Evolutionary conservation across 129 eudicot species (phyloP), one percentile per base, ranked within the genome.

Genomic region (Centella asiatica): DNA sequence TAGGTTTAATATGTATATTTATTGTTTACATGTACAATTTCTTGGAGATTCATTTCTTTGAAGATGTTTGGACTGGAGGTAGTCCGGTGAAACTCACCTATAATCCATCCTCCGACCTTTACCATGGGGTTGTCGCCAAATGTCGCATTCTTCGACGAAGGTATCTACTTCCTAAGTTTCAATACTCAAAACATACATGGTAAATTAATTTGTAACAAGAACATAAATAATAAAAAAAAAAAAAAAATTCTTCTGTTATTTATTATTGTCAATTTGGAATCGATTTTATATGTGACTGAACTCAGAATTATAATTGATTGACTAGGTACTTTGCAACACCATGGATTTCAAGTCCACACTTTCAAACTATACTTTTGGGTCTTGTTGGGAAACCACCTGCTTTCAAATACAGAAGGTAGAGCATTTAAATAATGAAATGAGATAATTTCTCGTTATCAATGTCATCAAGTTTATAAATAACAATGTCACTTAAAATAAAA

Each of bases 261-360:
- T 34, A 34, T 4, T 34, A 34, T 3, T 34, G 39, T 34, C n/a
- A n/a, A n/a, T n/a, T 34, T 34, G 4, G 39, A 3, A 34, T 34
- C 9, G 39, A 9, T 34, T 34, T 34, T 34, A 3, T 3, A 34
- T 34, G 23, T 8, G 18, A 46, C 20, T 48, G 54, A 14, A 50
- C 24, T 26, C 56, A 50, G 9, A 23, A 23, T 1, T 19, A 7
- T 1, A 46, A 46, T 17, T 64, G 37, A 48, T 4, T 66, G 54
- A 18, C 13, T 45, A 87, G 95, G 83, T 84, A 83, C 71, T 74
- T 79, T 76, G 65, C 88, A 23, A 84, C 95, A 34, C 93, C 93
- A 17, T 87, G 95, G 95, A 88, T 87, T 53, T 71, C 86, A 14
- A 87, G 93, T 60, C 95, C 95, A 27, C 93, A 87, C 61, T 11